Evolutionary conservation across 1,139 yeast species (phyloP), one percentile per base, ranked within the genome.

Genomic region (Sugiyamaella novakii): DNA sequence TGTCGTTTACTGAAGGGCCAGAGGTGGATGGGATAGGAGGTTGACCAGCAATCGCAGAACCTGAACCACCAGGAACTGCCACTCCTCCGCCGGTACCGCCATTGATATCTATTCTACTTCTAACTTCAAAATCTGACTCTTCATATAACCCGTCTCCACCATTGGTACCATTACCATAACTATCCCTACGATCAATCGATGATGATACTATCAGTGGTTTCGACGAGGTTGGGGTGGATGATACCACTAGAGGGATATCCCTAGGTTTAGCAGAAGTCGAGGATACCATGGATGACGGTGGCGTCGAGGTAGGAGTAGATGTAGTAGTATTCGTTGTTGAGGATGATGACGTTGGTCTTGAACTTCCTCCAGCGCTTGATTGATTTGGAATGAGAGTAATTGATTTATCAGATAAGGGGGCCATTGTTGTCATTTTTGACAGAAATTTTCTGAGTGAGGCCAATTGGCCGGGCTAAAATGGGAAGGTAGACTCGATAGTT

Each of bases 201-300:
- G 47, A 43, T 5, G 47, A 43, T 5, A 43, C 47, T 5, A 43
- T 43, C 2, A 43, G 34, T 17, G 47, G 47, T 19, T 29, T 28
- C 1, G 45, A 21, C 10, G 38, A 11, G 14, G 29, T 42, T 1
- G 46, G 34, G 5, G 46, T 31, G 2, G 46, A 33, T 6, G 39
- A 33, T 12, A 31, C 39, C 11, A 39, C 25, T 11, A 28, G 25
- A 29, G 43, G 43, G 5, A 30, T 17, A n/a, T 39, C 43, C 18
- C 43, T 28, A 1, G 43, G 43, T 21, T 39, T 8, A 6, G 25
- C 5, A 22, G 25, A 22, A 22, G 8, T 22, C n/a, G n/a, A n/a
- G n/a, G n/a, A n/a, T n/a, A n/a, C n/a, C n/a, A n/a, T 38, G 14
- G 42, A 14, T 2, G 40, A n/a, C 14, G 19, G 10, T 8, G 17